Base-by-base conservation (phyloP, 202 grass and related monocot species). In the Brachypodium distachyon region DNA sequence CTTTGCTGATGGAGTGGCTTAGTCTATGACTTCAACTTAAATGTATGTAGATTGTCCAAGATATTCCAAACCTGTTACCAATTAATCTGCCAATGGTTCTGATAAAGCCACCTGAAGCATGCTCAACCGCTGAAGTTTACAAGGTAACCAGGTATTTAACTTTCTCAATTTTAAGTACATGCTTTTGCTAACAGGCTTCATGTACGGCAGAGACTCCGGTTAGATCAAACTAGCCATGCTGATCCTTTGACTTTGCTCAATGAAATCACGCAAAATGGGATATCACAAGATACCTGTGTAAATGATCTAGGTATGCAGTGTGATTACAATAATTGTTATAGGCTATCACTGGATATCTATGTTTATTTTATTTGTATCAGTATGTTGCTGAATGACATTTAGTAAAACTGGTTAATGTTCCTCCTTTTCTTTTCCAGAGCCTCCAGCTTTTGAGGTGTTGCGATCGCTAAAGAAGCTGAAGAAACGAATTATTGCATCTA, bases 51-150 rank as follows among this genome's bases (percentile, higher is more conserved):
- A 67, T 99, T 87, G 89, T 99, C 74, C 27, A 99, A 83, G 87
- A 96, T 86, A 91, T 99, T 71, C 74, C 81, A 36, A 59, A 72
- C 67, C 66, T 70, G 18, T 87, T 99, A 56, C 90, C 81, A 0
- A 33, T 38, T 49, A 87, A 93, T 83, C 82, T 96, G 65, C 89
- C 92, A 36, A 70, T 99, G 96, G 85, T 93, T 85, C 87, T 96
- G 42, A 73, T 99, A 87, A 99, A 99, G 75, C 96, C 96, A 13
- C 79, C 85, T 81, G 89, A 99, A 84, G 96, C 81, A 87, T 99
- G 96, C 62, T 65, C 96, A 63, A 96, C 96, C n/a, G 89, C 89
- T 69, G 92, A 95, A 91, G 90, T 99, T 85, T 99, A 99, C 83
- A 99, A 93, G 92, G 96, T 88, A 93, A 87, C 27, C 28, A 75